Evolutionary conservation across 805 yeast species (phyloP).

Genomic region (Blastobotrys terrestris): DNA sequence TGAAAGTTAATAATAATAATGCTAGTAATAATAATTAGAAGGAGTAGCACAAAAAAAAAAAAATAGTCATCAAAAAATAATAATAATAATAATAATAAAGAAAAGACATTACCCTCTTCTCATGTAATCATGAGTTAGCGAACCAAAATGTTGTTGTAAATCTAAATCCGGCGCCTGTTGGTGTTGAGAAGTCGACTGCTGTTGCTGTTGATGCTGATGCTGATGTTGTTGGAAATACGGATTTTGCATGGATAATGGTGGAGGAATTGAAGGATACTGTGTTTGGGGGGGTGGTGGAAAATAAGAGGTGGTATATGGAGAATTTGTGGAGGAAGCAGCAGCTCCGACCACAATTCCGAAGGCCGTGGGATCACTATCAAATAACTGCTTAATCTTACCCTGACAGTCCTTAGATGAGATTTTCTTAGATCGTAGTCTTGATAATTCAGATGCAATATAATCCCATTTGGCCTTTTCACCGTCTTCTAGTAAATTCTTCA

Average conservation of each 20-base stretch:
- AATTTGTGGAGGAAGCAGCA: constrained; percentile 2
- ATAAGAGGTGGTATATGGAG: not conserved
- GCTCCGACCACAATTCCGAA: constrained; percentile 44
- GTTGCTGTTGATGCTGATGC: constrained; percentile 2
- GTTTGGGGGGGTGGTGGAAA: not conserved
- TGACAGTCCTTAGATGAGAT: constrained; percentile 51
- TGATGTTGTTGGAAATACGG: not conserved
- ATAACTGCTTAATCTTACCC: constrained; percentile 46
- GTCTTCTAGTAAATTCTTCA: constrained; percentile 53
- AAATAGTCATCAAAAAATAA: not conserved
- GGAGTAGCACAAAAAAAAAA: not conserved
- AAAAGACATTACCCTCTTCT: not conserved
- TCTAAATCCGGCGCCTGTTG: not conserved
- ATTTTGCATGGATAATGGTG: not conserved
- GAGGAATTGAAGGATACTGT: not conserved
- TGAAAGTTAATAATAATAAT: not conserved
- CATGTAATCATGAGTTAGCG: constrained; percentile 1
- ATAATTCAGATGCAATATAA: constrained; percentile 55
- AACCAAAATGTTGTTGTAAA: not conserved
- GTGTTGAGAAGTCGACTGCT: not conserved
- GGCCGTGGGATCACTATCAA: constrained; percentile 47
- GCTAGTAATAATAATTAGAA: not conserved
- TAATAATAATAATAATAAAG: not conserved
- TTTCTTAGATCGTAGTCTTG: constrained; percentile 43
- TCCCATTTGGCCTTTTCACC: constrained; percentile 69